Conservation (phyloP, 2,329 filamentous ascomycete genomes). For the Blastomyces parvus region DNA sequence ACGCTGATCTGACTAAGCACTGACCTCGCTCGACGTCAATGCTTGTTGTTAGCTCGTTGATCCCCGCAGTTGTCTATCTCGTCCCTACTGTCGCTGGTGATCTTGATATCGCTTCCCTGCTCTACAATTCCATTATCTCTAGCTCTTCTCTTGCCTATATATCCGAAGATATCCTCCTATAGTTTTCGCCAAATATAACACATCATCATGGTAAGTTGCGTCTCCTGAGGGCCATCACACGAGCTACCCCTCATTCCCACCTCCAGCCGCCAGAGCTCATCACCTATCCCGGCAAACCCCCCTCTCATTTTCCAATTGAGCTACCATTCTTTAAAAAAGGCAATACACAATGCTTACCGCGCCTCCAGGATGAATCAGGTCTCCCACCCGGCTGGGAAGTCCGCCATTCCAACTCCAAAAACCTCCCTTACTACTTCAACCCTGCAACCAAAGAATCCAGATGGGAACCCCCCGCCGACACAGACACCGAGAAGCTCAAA, state of each 20-base stretch:
- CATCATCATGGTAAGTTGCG: not conserved
- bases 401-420: conserved; percentile 95
- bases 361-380: conserved; percentile 59
- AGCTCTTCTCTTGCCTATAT: not conserved
- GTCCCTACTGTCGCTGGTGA: not conserved
- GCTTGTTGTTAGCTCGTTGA: too few species aligned
- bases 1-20: not conserved
- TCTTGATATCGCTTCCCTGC: not conserved
- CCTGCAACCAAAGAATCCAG: conserved; percentile 72
- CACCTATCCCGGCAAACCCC: not conserved
- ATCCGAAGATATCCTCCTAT: not conserved
- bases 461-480: conserved; percentile 86
- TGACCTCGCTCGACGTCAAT: too few species aligned
- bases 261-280: too few species aligned
- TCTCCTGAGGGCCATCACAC: not conserved
- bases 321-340: not conserved
- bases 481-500: conserved; percentile 88
- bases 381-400: conserved; percentile 88
- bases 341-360: not conserved
- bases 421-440: conserved; percentile 98
- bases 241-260: not conserved
- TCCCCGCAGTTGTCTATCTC: not conserved
- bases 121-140: not conserved
- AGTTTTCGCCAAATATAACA: not conserved
- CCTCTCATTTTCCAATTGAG: not conserved